These are phyloP conservation scores for Xylaria sp. DNA, from an alignment of 2,329 filamentous ascomycete species.

Conservation along the genomic window DNA sequence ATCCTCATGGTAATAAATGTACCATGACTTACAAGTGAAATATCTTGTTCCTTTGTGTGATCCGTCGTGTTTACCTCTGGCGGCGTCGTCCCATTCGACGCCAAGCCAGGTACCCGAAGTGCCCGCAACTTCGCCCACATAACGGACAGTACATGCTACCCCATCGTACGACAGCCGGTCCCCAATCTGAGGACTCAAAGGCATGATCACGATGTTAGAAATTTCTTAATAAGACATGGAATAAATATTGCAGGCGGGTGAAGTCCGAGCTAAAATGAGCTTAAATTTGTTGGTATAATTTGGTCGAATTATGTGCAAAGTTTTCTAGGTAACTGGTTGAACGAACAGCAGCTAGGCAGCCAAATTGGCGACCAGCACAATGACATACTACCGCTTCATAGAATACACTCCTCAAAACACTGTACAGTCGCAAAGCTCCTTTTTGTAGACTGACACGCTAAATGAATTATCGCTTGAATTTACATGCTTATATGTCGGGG, in stretches of 20 bases:
- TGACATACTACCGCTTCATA: conserved; percentile 38
- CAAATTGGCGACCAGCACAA: conserved; percentile 20
- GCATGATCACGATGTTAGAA: conserved; percentile 48
- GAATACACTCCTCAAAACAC: neutral
- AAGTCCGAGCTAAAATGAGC: neutral
- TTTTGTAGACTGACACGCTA: neutral
- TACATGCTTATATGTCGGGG: neutral
- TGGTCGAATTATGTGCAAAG: conserved; percentile 6
- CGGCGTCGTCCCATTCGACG: conserved; percentile 94
- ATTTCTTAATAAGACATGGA: neutral
- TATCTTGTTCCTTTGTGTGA: conserved; percentile 81
- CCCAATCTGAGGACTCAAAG: conserved; percentile 61
- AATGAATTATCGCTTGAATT: conserved; percentile 9
- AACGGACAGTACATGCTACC: conserved; percentile 84
- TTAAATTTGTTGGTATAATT: neutral
- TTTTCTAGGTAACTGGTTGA: conserved; percentile 13
- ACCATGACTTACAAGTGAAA: conserved; percentile 74
- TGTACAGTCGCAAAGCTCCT: neutral
- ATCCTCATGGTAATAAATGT: neutral
- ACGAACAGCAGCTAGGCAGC: conserved; percentile 26
- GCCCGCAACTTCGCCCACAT: conserved; percentile 78
- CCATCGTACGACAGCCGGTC: conserved; percentile 84
- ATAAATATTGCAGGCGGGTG: neutral
- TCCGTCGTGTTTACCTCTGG: conserved; percentile 90
- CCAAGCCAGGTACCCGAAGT: conserved; percentile 87